Evolutionary conservation across 1,284 basidiomycete species (phyloP), one percentile per base, ranked within the genome.

Genomic region (Sanguinoderma infundibulare): DNA sequence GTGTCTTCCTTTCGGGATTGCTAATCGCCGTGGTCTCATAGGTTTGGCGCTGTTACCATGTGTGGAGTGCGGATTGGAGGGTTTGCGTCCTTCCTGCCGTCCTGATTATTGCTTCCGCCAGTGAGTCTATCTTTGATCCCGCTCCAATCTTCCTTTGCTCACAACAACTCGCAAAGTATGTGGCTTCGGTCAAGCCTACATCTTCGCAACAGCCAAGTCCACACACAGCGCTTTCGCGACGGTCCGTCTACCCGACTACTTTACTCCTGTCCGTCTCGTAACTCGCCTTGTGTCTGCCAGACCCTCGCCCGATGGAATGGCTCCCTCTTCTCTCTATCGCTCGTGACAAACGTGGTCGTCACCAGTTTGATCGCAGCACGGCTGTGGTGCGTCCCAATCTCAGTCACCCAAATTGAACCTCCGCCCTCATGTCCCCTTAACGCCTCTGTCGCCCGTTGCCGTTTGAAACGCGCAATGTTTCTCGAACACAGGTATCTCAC

Each of bases 31-130:
- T 26, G 26, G 46, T 35, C 32, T 47, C 20, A 10, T 58, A 75
- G 75, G 74, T 77, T 8, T 78, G 76, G 76, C 66, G 77, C 50
- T 78, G 77, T 61, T 78, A 66, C 44, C 72, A 75, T 35, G 75
- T 78, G 10, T 78, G 77, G 77, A 71, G 71, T 14, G 64, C 68
- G 46, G 69, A 70, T 50, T 75, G 73, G 73, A 65, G 67, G 53
- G 71, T 76, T 59, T 76, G 74, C 46, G 63, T 73, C 8, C 30
- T 74, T 9, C 75, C 76, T 3, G 65, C 72, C 20, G 44, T 73
- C 5, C 65, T 77, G 32, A 74, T 78, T 38, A 67, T 70, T 38
- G 76, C 68, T 20, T 77, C 75, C 14, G 75, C 75, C 20, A 68
- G 76, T 75, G 59, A 63, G 73, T 67, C 1, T 17, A 28, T 3